A percentile compares a stretch with the other conserved stretches of the same genome.
Evolutionary conservation across 1,284 basidiomycete species (phyloP).

Genomic region (Tetrapyrgos nigripes): DNA sequence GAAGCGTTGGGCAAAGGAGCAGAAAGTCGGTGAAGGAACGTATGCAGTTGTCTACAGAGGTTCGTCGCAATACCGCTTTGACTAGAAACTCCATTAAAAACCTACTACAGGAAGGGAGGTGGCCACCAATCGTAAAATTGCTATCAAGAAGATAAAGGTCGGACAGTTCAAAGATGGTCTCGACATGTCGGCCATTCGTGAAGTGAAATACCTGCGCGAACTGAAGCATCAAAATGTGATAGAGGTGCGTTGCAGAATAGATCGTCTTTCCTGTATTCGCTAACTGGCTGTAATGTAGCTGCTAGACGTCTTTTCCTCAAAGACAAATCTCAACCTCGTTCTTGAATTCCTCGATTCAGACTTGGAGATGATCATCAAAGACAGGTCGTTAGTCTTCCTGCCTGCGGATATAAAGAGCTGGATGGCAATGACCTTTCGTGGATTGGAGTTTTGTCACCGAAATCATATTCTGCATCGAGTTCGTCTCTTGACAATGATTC

Average conservation of each 20-base stretch:
- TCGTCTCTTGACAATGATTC: constrained; percentile 29
- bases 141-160: constrained; percentile 98
- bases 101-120: constrained; percentile 64
- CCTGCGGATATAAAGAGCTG: constrained; percentile 98
- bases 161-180: constrained; percentile 98
- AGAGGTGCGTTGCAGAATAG: constrained; percentile 57
- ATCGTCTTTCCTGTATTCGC: neutral
- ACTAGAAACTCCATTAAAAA: neutral
- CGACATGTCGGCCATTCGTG: constrained; percentile 98
- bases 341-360: constrained; percentile 98
- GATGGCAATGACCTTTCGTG: constrained; percentile 98
- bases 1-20: constrained; percentile 82
- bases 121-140: constrained; percentile 78
- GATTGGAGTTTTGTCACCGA: constrained; percentile 96
- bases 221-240: constrained; percentile 96
- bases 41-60: constrained; percentile 98
- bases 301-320: constrained; percentile 96
- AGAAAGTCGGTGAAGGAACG: constrained; percentile 94
- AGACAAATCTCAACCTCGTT: constrained; percentile 96
- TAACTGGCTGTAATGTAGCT: constrained; percentile 59
- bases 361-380: constrained; percentile 96
- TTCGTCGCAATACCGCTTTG: constrained; percentile 33
- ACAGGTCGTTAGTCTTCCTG: constrained; percentile 89
- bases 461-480: constrained; percentile 95
- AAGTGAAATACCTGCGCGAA: constrained; percentile 97